A percentile compares a stretch with the other conserved stretches of the same genome.
Evolutionary conservation across 129 eudicot species (phyloP).

Genomic region (Pulicaria dysenterica): DNA sequence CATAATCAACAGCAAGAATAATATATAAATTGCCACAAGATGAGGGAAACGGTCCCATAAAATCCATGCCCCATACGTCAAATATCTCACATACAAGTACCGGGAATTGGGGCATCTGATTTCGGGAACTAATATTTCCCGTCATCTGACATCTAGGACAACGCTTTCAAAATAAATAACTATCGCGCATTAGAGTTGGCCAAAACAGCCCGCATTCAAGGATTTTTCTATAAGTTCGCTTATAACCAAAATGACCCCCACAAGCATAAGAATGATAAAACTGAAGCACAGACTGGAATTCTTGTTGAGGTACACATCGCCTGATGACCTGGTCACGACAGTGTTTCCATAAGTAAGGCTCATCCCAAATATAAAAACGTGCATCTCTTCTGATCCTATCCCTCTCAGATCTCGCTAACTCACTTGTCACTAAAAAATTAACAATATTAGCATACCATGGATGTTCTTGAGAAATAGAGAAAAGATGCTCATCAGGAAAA

Average conservation of each 20-base stretch:
- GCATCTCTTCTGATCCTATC: too few relatives aligned
- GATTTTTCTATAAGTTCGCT: constrained; percentile 12
- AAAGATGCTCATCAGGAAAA: too few relatives aligned
- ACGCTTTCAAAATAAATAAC: constrained; percentile 18
- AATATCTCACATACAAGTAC: constrained; percentile 18
- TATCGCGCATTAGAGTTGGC: neutral
- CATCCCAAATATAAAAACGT: too few relatives aligned
- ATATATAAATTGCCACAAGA: neutral
- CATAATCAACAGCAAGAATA: neutral
- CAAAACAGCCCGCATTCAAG: constrained; percentile 21
- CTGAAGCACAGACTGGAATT: too few relatives aligned
- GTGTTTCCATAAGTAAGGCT: constrained; percentile 18
- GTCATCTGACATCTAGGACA: constrained; percentile 17
- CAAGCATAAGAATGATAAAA: constrained; percentile 25
- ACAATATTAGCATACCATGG: too few relatives aligned
- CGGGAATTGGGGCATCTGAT: constrained; percentile 13
- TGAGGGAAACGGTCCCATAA: constrained; percentile 15
- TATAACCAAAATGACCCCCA: constrained; percentile 33
- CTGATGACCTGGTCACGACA: constrained; percentile 15
- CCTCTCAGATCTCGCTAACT: too few relatives aligned
- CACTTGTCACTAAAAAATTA: too few relatives aligned
- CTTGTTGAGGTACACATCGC: constrained; percentile 3
- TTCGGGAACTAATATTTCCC: neutral
- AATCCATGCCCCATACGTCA: constrained; percentile 15
- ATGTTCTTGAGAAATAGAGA: too few relatives aligned